Base-by-base conservation (phyloP, 306 rosid genomes). In the Cercis canadensis region DNA sequence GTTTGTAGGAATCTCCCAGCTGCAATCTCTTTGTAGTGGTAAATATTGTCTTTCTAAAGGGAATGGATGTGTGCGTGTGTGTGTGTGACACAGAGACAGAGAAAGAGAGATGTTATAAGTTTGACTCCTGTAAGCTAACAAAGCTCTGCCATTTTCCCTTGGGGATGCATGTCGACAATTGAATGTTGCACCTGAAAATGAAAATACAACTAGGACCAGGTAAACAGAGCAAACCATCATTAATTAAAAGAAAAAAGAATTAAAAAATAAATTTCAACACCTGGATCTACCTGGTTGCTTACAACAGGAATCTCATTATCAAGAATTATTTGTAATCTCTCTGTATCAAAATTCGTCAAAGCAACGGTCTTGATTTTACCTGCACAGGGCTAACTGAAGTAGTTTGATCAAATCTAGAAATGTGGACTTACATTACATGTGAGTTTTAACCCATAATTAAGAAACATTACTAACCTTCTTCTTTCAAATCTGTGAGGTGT, bases 281-380 rank as follows among this genome's bases (percentile, higher is more conserved):
- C 17, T 58, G 51, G 66, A 58, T 67, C 17, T 88, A 94, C 97
- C 92, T 90, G 98, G 84, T 94, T 94, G 88, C 95, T 94, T 52
- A 94, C 97, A 80, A 90, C 86, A 41, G 96, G 98, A 83, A 90
- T 90, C 46, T 87, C 88, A 79, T 90, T 90, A 76, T 94, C 97
- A 16, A 94, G 83, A 74, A 94, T 94, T 69, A 89, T 94, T 62
- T 89, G 96, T 51, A 89, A 77, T 62, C 96, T 90, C 76, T 90
- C 96, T 0, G 98, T 89, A 67, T 94, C 97, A 62, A 94, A 94
- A 75, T 94, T 94, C 33, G 98, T 94, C 83, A 87, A 80, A 53
- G 92, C 96, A 66, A 91, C 61, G 4, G 96, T 89, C 83, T 94
- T 90, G 73, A 90, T 90, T 89, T 90, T 90, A 81, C 98, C 97